Evolutionary conservation across 352 stramenopile genomes (phyloP), one percentile per base, ranked within the genome.

Genomic region (Phytophthora pistaciae): DNA sequence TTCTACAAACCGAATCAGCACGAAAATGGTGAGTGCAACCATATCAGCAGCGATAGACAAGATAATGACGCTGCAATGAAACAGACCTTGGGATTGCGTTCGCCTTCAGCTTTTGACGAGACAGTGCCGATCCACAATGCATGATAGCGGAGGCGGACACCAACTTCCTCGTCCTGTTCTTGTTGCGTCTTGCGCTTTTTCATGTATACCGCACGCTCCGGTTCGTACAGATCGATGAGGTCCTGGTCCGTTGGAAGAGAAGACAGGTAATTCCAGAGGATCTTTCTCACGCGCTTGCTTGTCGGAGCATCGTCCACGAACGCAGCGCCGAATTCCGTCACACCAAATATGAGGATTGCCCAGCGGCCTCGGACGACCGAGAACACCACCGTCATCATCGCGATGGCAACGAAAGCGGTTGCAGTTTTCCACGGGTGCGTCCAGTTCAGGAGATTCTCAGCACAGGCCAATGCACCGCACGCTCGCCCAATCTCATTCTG

Each of bases 371-470:
- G 86, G 33, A 96, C 65, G 31, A 95, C 69, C 9, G 84, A 88
- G 38, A 92, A 90, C 18, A 96, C 61, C 3, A 95, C 29, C 13
- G 79, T 67, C 33, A 78, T 77, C 44, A 83, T 64, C 2, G 85
- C 66, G 5, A 94, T 75, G 10, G 79, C 74, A 10, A 63, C 66
- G 31, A 95, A 91, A 31, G 88, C 83, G 0, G 85, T 72, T 9
- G 75, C 87, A 44, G 89, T 94, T 62, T 96, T 96, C 89, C 89
- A 96, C 27, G 89, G 89, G 57, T 96, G 89, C 23, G 89, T 93
- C 89, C 89, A 96, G 74, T 96, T 96, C 61, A 96, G 80, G 9
- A 96, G 53, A 58, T 95, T 95, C n/a, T 96, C 85, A 10, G 85
- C 82, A 6, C 82, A 90, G 3, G 88, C 86, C 54, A 94, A 66